Base-by-base conservation (phyloP, 805 yeast species). In the Pichia cabralensis region DNA sequence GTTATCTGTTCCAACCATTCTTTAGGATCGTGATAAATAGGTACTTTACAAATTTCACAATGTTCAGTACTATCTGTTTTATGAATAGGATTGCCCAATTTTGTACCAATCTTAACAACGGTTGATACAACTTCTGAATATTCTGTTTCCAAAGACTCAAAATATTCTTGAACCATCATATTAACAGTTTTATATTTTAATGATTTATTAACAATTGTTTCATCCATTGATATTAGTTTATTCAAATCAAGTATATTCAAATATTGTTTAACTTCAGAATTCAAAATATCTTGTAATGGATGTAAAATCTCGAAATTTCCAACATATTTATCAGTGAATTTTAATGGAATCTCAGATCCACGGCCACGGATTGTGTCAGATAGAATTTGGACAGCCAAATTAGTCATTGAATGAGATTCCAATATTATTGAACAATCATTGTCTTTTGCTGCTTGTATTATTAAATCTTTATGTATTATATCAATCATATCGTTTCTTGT, bases 81-180 rank as follows among this genome's bases (percentile, higher is more conserved):
- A 8, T 37, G 36, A 3, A 25, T 6, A 0, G 82, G 83, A 7
- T 64, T 64, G 2, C 66, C 68, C 29, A 88, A 58, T 52, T 89
- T 86, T 31, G 77, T 77, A 5, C 92, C 95, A 0, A 95, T 86
- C 44, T 83, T 78, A 11, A 86, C 86, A 15, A 89, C 96, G 0
- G 97, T 88, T 0, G 96, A 80, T 3, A 88, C 86, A 3, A 89
- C 82, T 37, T 89, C 83, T 0, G 95, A 86, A 50, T 86, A 86
- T 12, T 76, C 86, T 6, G 67, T 66, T 48, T 84, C 95, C 17
- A 88, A 73, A 22, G 67, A 65, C 21, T 62, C 67, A 46, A 84
- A 84, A 55, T 89, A 89, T 32, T 75, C 70, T 19, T 74, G 63
- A 1, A 86, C 76, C 32, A 89, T 65, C 49, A 84, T 94, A 47